Evolutionary conservation across 1,139 yeast genomes (phyloP).

Genomic region (Blastobotrys malaysiensis): DNA sequence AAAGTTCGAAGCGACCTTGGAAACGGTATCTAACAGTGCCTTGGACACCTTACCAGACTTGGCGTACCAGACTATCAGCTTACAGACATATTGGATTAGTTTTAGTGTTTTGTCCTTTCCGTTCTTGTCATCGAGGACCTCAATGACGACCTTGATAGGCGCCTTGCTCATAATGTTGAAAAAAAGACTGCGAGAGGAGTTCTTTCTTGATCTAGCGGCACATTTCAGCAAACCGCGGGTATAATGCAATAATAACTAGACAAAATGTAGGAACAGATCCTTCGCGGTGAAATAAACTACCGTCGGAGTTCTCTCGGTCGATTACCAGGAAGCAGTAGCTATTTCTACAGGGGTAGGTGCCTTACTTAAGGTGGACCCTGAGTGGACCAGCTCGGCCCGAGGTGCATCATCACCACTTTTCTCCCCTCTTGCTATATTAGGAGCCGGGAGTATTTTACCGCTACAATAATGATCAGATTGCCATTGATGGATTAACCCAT

Average conservation of each 20-base stretch:
- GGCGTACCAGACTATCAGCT: conserved; percentile 19
- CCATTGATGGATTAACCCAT: too few species aligned
- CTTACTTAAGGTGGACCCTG: neutral
- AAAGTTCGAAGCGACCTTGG: conserved; percentile 25
- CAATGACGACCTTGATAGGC: conserved; percentile 13
- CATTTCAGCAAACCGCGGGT: conserved; percentile 10
- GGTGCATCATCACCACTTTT: neutral
- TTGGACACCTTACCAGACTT: conserved; percentile 8
- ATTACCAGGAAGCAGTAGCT: too few species aligned
- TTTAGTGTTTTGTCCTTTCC: conserved; percentile 31
- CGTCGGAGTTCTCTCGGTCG: neutral
- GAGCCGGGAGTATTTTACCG: too few species aligned
- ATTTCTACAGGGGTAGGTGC: neutral
- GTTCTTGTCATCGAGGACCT: conserved; percentile 24
- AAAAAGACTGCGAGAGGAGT: neutral
- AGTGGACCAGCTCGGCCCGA: neutral
- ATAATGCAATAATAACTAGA: too few species aligned
- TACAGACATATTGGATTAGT: conserved; percentile 28
- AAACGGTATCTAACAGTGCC: conserved; percentile 12
- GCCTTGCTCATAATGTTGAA: neutral
- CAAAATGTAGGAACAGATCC: too few species aligned
- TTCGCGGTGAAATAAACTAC: too few species aligned
- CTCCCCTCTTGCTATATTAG: neutral
- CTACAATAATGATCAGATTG: too few species aligned
- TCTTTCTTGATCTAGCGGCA: neutral